These are phyloP conservation scores for Eustoma russellianum DNA, from an alignment of 257 asterid species.

Conservation along the genomic window DNA sequence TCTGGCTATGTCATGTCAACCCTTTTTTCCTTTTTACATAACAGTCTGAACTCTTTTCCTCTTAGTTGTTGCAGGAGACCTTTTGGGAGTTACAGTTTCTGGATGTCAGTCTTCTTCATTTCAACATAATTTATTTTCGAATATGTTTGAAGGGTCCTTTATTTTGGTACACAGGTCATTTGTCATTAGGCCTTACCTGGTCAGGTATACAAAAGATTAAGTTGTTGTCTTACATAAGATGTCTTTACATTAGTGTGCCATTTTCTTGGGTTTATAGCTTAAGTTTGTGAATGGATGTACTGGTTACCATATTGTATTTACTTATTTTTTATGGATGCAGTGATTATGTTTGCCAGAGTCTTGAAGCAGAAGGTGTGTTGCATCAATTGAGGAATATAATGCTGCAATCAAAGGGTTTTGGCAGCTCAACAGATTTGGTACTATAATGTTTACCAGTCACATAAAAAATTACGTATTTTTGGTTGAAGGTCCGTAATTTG, in stretches of 20 bases:
- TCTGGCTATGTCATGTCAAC: too few species aligned
- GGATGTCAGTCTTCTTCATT: too few species aligned
- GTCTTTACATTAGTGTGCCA: background rate
- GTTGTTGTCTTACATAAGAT: background rate
- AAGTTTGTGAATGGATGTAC: too few species aligned
- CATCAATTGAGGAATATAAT: slow-evolving; percentile 48
- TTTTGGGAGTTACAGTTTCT: too few species aligned
- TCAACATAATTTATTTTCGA: too few species aligned
- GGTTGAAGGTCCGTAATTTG: slow-evolving; percentile 2
- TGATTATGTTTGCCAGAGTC: slow-evolving; percentile 53
- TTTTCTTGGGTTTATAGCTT: background rate
- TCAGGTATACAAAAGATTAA: too few species aligned
- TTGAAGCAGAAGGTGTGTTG: slow-evolving; percentile 68
- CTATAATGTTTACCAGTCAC: slow-evolving; percentile 6
- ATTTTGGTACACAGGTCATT: too few species aligned
- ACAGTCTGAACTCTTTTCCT: too few species aligned
- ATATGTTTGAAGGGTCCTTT: too few species aligned
- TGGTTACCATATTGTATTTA: slow-evolving; percentile 5
- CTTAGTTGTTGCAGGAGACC: too few species aligned
- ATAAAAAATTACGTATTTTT: background rate
- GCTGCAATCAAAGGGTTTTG: slow-evolving; percentile 35
- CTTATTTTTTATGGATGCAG: slow-evolving; percentile 33
- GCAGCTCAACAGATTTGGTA: slow-evolving; percentile 45
- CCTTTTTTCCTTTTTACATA: too few species aligned
- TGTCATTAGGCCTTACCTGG: too few species aligned